A percentile compares a stretch with the other conserved stretches of the same genome.
phyloP scores from a whole-genome alignment of 352 stramenopile genomes.

The Sclerospora graminicola region DNA sequence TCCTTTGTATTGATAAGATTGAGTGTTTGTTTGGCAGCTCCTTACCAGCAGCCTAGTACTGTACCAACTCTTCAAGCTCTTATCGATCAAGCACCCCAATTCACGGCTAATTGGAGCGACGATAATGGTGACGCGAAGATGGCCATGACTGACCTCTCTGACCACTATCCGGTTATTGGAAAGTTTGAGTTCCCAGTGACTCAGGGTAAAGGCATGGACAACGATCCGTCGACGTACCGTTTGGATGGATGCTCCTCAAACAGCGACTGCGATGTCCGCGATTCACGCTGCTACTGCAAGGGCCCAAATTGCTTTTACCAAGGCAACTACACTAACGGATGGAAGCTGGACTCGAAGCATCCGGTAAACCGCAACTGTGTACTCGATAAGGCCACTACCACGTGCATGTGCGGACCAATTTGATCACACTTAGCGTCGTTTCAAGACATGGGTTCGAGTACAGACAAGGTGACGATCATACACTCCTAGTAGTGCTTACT shows the following conservation, averaged over 20 bases:
- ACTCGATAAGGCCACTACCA: slow-evolving; percentile 53
- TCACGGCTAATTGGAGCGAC: slow-evolving; percentile 56
- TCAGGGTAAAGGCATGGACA: slow-evolving; percentile 25
- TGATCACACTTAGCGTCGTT: too few relatives aligned
- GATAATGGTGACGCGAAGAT: slow-evolving; percentile 45
- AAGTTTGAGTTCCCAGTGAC: slow-evolving; percentile 59
- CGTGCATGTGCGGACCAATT: slow-evolving; percentile 56
- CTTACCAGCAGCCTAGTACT: slow-evolving; percentile 57
- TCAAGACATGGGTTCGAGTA: too few relatives aligned
- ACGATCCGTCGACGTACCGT: slow-evolving; percentile 47
- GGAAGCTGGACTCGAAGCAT: slow-evolving; percentile 40
- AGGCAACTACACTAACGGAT: slow-evolving; percentile 41
- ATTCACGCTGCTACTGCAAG: slow-evolving; percentile 66
- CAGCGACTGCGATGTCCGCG: slow-evolving; percentile 53
- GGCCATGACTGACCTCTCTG: slow-evolving; percentile 53
- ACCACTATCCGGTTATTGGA: slow-evolving; percentile 68
- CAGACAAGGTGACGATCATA: too few relatives aligned
- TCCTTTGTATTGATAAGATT: too few relatives aligned
- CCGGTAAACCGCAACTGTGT: slow-evolving; percentile 70
- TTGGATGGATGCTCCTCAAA: slow-evolving; percentile 19
- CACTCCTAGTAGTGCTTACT: too few relatives aligned
- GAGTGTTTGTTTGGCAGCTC: slow-evolving; percentile 24
- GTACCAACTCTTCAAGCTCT: slow-evolving; percentile 44
- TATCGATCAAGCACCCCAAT: slow-evolving; percentile 41
- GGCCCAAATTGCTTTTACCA: slow-evolving; percentile 56